Conservation (phyloP, 1,139 yeast species). For the Debaryomyces udenii region DNA sequence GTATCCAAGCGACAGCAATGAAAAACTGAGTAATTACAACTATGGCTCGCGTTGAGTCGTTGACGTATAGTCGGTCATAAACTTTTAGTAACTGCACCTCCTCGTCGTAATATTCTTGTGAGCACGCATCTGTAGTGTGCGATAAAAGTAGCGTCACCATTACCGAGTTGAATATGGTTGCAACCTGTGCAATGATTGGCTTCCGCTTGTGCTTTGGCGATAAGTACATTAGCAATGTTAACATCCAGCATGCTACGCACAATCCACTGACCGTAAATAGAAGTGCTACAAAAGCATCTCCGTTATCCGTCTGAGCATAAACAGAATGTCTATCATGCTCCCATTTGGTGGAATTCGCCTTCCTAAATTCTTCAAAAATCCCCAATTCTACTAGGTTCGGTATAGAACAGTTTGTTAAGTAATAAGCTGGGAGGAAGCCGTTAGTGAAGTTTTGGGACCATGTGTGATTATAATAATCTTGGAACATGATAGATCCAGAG, state of each 20-base stretch:
- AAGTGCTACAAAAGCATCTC: conserved; percentile 49
- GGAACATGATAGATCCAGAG: conserved; percentile 29
- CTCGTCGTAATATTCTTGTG: conserved; percentile 39
- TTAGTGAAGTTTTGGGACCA: conserved; percentile 19
- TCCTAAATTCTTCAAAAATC: background rate
- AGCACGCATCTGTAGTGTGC: conserved; percentile 36
- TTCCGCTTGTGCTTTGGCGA: conserved; percentile 51
- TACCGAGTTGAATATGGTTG: conserved; percentile 49
- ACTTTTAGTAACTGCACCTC: conserved; percentile 41
- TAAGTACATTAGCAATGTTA: conserved; percentile 46
- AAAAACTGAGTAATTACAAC: conserved; percentile 36
- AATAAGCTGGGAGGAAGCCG: conserved; percentile 42
- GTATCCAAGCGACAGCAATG: conserved; percentile 44
- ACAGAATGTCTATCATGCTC: conserved; percentile 2
- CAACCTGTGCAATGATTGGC: conserved; percentile 48
- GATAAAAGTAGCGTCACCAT: conserved; percentile 46
- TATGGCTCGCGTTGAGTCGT: conserved; percentile 32
- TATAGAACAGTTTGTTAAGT: conserved; percentile 43
- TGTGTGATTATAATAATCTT: conserved; percentile 20
- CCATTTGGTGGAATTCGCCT: conserved; percentile 6
- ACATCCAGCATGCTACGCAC: conserved; percentile 58
- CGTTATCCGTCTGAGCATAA: conserved; percentile 36
- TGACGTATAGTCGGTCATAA: conserved; percentile 31
- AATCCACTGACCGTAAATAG: conserved; percentile 44
- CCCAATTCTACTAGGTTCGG: conserved; percentile 6